Percentiles rank a stretch among this genome's conserved stretches.
phyloP scores from a whole-genome alignment of 441 rosid genomes.

The Bruguiera hainesii region DNA sequence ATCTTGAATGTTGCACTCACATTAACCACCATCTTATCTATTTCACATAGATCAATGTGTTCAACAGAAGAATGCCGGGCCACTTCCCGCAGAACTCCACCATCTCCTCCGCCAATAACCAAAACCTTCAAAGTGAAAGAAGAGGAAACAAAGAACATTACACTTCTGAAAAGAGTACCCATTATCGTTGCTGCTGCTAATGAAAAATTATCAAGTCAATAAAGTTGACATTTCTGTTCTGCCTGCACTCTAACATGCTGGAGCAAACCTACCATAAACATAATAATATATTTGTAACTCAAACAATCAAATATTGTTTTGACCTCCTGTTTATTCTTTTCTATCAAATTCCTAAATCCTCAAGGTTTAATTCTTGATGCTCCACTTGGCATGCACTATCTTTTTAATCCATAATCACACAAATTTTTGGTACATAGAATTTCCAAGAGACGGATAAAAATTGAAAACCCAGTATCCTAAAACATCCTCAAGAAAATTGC shows the following conservation, averaged over 20 bases:
- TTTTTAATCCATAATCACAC: not conserved
- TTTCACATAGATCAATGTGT: conserved; percentile 86
- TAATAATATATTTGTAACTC: no score
- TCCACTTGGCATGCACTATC: not conserved
- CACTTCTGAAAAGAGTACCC: no score
- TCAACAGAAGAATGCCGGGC: conserved; percentile 75
- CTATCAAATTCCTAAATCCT: no score
- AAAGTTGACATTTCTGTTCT: no score
- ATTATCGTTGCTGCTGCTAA: not conserved
- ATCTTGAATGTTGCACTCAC: conserved; percentile 41
- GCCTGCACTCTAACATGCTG: no score
- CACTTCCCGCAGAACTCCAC: conserved; percentile 87
- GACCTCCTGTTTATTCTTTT: no score
- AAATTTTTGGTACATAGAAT: not conserved
- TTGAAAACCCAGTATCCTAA: no score
- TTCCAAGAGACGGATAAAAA: not conserved
- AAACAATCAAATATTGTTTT: no score
- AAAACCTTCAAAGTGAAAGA: conserved; percentile 48
- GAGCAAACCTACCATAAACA: no score
- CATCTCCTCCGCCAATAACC: conserved; percentile 98
- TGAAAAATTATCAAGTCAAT: no score
- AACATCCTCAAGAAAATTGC: no score
- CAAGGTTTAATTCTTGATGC: no score
- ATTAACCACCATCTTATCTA: conserved; percentile 90
- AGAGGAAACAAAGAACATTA: not conserved